These are phyloP conservation scores for Saccharomycopsis synnaedendra DNA, from an alignment of 805 yeast species.

Conservation along the genomic window DNA sequence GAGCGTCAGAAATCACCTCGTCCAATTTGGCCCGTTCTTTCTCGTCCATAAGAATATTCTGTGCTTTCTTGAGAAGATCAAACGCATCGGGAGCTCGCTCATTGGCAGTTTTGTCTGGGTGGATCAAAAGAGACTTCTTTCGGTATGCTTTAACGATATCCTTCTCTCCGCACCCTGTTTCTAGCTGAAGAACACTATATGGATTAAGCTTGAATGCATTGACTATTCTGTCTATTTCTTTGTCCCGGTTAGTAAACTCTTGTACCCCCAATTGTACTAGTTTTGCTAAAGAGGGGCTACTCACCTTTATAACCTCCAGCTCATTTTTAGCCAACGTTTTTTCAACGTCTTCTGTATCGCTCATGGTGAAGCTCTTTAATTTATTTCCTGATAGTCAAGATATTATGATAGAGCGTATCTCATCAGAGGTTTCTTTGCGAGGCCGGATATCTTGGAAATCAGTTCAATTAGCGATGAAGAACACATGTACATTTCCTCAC, in stretches of 20 bases:
- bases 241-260: conserved; percentile 25
- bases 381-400: background rate
- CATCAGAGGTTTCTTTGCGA: too few relatives aligned
- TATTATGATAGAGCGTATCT: background rate
- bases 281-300: background rate
- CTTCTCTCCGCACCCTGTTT: conserved; percentile 28
- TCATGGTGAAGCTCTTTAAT: background rate
- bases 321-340: conserved; percentile 14
- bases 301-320: conserved; percentile 3
- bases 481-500: too few relatives aligned
- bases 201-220: conserved; percentile 37
- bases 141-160: conserved; percentile 39
- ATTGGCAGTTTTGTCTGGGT: conserved; percentile 54
- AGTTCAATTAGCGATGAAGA: too few relatives aligned
- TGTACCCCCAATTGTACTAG: background rate
- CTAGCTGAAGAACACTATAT: conserved; percentile 39
- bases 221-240: conserved; percentile 46
- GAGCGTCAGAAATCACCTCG: conserved; percentile 32
- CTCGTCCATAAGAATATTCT: conserved; percentile 29
- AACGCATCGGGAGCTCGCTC: conserved; percentile 54
- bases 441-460: too few relatives aligned
- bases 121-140: conserved; percentile 50
- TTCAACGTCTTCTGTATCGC: conserved; percentile 6
- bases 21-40: conserved; percentile 31
- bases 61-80: conserved; percentile 46